phyloP scores from a whole-genome alignment of 306 rosid species.

The Cajanus cajan region DNA sequence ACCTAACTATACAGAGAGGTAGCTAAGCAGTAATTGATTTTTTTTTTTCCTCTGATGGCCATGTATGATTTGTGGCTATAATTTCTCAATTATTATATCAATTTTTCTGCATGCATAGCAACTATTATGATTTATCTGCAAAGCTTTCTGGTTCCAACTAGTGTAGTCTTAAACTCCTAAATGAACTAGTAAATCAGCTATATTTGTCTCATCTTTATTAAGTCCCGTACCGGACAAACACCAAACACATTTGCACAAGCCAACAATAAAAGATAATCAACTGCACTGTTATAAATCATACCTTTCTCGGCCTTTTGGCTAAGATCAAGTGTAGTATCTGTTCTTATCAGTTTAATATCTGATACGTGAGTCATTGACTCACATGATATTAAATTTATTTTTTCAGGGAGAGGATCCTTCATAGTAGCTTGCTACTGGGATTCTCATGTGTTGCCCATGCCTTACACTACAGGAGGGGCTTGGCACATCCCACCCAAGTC shows the following conservation, averaged over 20 bases:
- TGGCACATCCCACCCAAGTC: neutral
- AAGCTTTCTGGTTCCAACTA: neutral
- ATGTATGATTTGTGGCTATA: neutral
- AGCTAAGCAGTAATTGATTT: neutral
- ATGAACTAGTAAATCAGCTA: neutral
- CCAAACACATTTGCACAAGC: no score
- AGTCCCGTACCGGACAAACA: neutral
- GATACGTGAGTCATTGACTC: no score
- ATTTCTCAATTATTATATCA: neutral
- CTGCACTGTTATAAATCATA: neutral
- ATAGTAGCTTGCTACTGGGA: no score
- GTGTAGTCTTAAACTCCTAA: neutral
- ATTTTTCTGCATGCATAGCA: neutral
- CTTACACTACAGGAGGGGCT: neutral
- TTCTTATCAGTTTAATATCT: no score
- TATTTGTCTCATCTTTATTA: neutral
- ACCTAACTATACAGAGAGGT: conserved; percentile 40
- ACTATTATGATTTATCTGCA: no score
- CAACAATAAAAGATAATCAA: neutral
- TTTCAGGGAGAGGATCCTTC: no score
- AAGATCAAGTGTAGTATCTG: no score
- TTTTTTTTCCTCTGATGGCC: neutral
- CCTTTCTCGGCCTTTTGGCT: conserved; percentile 13
- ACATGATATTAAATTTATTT: no score
- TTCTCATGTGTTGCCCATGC: neutral